Conservation (phyloP, 140 eudicot species). For the Oenanthe javanica region DNA sequence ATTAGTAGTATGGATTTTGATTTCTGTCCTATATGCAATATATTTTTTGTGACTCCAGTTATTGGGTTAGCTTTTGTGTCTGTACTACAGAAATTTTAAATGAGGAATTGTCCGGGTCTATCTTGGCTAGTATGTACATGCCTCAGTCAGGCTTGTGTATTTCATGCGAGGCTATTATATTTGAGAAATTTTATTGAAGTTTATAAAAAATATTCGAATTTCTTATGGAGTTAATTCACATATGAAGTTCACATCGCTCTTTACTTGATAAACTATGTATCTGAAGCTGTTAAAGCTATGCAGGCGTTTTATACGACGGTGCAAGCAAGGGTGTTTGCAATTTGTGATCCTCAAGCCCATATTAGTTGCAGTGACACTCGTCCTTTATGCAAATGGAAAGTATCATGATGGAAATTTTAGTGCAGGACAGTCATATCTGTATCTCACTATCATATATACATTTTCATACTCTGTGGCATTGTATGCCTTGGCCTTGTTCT, state of each 20-base stretch:
- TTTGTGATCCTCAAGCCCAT: constrained; percentile 88
- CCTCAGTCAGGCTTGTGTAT: background rate
- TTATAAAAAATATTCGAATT: background rate
- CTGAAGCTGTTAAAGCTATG: constrained; percentile 21
- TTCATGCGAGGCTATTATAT: background rate
- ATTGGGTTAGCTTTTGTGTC: background rate
- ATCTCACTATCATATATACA: constrained; percentile 79
- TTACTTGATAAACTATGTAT: background rate
- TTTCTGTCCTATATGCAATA: background rate
- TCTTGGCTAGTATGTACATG: background rate
- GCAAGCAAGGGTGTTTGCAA: constrained; percentile 93
- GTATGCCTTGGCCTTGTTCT: constrained; percentile 81
- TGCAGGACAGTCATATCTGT: constrained; percentile 66
- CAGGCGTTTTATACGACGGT: constrained; percentile 88
- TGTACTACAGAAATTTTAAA: background rate
- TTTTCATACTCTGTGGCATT: constrained; percentile 71
- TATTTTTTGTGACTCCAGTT: background rate
- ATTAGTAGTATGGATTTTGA: background rate
- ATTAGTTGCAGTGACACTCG: constrained; percentile 57
- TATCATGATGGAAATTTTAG: constrained; percentile 84
- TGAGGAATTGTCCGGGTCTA: background rate
- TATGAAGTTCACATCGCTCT: background rate
- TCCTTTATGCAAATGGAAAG: constrained; percentile 73
- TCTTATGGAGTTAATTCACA: background rate
- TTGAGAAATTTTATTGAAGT: background rate